Percentiles rank a stretch among this genome's conserved stretches.
Evolutionary conservation across 2,329 filamentous ascomycete genomes (phyloP).

Genomic region (Stachybotrys echinatus): DNA sequence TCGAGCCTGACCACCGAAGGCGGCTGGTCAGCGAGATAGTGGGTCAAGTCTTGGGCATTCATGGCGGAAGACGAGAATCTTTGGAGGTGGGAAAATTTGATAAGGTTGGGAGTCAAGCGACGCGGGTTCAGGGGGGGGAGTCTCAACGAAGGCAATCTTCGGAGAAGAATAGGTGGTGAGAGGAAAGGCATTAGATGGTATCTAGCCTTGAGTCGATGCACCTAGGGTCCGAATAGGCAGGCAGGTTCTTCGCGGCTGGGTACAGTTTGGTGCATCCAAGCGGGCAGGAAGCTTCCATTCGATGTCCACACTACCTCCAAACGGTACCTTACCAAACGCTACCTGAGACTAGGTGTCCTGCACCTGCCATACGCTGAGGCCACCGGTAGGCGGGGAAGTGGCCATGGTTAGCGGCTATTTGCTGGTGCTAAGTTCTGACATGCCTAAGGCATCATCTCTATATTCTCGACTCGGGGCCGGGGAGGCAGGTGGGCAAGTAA

Average conservation of each 20-base stretch:
- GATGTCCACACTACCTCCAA: neutral
- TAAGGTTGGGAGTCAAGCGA: constrained; percentile 15
- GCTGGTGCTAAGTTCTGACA: neutral
- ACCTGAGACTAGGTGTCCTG: too few species aligned
- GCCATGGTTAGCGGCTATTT: neutral
- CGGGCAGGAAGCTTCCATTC: neutral
- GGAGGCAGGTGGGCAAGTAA: too few species aligned
- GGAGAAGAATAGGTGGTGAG: constrained; percentile 26
- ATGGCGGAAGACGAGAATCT: constrained; percentile 36
- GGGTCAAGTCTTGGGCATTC: constrained; percentile 56
- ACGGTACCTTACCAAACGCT: too few species aligned
- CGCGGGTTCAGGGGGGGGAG: constrained; percentile 19
- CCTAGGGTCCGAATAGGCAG: neutral
- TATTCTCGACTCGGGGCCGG: too few species aligned
- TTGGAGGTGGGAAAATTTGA: constrained; percentile 14
- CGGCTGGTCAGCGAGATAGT: constrained; percentile 88
- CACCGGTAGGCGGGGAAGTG: neutral
- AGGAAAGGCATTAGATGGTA: constrained; percentile 24
- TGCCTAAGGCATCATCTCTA: neutral
- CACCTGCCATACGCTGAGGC: too few species aligned
- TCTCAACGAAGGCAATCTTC: constrained; percentile 28
- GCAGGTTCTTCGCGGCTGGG: neutral
- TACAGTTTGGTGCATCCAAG: neutral
- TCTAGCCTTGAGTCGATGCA: constrained; percentile 5
- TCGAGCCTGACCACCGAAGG: constrained; percentile 82